Base-by-base conservation (phyloP, 2,329 filamentous ascomycete genomes). In the Huntiella decipiens region DNA sequence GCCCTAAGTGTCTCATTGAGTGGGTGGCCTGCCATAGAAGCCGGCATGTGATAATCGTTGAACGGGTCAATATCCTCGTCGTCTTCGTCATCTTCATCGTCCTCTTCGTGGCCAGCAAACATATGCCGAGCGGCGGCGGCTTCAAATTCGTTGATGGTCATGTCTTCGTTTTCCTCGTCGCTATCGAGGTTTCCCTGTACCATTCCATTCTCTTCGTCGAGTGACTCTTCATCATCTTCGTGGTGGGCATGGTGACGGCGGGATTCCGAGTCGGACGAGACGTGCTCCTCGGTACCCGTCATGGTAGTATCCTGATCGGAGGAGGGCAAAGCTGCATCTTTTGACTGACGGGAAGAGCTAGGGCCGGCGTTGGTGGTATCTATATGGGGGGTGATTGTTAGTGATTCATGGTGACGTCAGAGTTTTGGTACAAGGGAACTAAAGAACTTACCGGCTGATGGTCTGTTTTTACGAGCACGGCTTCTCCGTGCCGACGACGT, bases 1-100 rank as follows among this genome's bases (percentile, higher is more conserved):
- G 87, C 86, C 57, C 88, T 73, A 13, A 98, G 70, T 11, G 86
- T 93, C 56, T 68, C 82, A 5, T 84, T 83, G 22, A 96, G 65
- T 28, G 22, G 22, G 13, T 77, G 75, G 37, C 79, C 75, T n/a
- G 32, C 22, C 8, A 34, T 38, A 10, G 35, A 13, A 35, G 41
- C 43, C 15, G 35, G 32, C 33, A 82, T 77, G 22, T 28, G 22
- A 52, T 94, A 84, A 11, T 68, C 69, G 36, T 73, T 70, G 53
- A 77, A 76, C 0, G 71, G 68, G 52, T 75, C 73, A 47, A 76
- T 74, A 47, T 82, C 78, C 16, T 78, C 79, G 52, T 82, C 77
- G 22, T 44, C 79, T 2, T 74, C 72, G 7, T 73, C 68, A 36
- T 78, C 73, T 17, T 78, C 79, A 52, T 82, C 77, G 10, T 46